Evolutionary conservation across 257 asterid species (phyloP), one percentile per base, ranked within the genome.

Genomic region (Avicennia marina): DNA sequence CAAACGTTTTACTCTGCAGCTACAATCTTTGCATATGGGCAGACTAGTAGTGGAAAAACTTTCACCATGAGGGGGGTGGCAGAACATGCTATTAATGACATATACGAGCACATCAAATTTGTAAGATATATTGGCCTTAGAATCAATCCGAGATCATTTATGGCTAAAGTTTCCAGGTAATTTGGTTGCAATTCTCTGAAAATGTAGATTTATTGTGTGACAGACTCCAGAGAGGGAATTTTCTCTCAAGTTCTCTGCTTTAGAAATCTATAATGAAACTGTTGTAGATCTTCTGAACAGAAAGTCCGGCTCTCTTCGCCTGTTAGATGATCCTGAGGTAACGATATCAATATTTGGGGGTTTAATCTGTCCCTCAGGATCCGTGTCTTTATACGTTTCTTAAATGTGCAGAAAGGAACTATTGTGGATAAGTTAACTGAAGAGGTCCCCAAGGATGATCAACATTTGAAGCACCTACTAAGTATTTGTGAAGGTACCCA

Each of bases 1-100:
- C n/a, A n/a, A n/a, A n/a, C n/a, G 42, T 50, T 43, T 54, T 47
- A 41, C 53, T 60, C 38, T 58, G 72, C 88, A 91, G 98, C 96
- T 33, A 93, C 98, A 17, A 81, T 93, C 49, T 93, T 91, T 64
- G 96, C 97, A 8, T 93, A 89, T 68, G 98, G 97, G 43, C 97
- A 93, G 77, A 93, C 96, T 56, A 86, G 96, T 56, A 93, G 98
- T 62, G 98, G 98, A 21, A 93, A 93, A 76, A 89, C 98, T 8
- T 93, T 78, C 70, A 93, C 98, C 19, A 93, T 93, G 95, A 81
- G 90, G 74, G 98, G 96, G 33, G 84, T 93, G 64, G 81, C 94
- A 20, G 98, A 86, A 68, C 75, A 78, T 78, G 90, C 87, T 27
- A 72, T 93, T 47, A 82, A 72, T 60, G 97, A 93, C 81, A 89